Percentiles rank a stretch among this genome's conserved stretches.
phyloP scores from a whole-genome alignment of 2,329 filamentous ascomycete genomes.

The Penicillium expansum region DNA sequence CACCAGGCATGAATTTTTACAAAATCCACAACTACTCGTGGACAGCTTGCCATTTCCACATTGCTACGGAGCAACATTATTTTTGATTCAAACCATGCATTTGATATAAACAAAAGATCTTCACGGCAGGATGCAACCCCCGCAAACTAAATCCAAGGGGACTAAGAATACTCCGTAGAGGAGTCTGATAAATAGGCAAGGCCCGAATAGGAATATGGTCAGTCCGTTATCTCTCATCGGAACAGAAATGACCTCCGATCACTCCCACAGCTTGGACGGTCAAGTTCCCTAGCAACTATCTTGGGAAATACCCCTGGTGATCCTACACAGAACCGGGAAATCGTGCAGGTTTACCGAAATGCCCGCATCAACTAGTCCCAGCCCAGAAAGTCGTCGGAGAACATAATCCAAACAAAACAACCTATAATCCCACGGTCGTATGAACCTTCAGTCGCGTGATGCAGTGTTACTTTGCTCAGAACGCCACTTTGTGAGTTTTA shows the following conservation, averaged over 20 bases:
- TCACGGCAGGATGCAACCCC: neutral
- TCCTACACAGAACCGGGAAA: constrained; percentile 2
- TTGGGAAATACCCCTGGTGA: constrained; percentile 1
- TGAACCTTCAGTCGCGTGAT: neutral
- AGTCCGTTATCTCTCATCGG: neutral
- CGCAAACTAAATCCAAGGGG: neutral
- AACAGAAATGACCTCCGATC: neutral
- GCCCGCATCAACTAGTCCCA: constrained; percentile 9
- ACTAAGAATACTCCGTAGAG: neutral
- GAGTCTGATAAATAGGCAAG: neutral
- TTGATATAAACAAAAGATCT: neutral
- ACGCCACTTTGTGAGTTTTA: neutral
- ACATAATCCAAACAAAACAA: neutral
- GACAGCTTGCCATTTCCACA: neutral
- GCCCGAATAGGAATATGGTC: neutral
- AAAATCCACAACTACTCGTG: neutral
- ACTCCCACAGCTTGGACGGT: neutral
- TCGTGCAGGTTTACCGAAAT: constrained; percentile 11
- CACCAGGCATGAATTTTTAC: neutral
- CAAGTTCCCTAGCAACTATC: neutral
- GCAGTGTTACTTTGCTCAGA: neutral
- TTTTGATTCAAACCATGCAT: neutral
- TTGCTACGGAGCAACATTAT: too few relatives aligned
- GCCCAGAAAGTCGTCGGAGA: constrained; percentile 5
- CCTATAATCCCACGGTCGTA: constrained; percentile 13